A percentile compares a stretch with the other conserved stretches of the same genome.
These are phyloP conservation scores for Yamadazyma paraphyllophila DNA, from an alignment of 805 yeast species.

Conservation along the genomic window DNA sequence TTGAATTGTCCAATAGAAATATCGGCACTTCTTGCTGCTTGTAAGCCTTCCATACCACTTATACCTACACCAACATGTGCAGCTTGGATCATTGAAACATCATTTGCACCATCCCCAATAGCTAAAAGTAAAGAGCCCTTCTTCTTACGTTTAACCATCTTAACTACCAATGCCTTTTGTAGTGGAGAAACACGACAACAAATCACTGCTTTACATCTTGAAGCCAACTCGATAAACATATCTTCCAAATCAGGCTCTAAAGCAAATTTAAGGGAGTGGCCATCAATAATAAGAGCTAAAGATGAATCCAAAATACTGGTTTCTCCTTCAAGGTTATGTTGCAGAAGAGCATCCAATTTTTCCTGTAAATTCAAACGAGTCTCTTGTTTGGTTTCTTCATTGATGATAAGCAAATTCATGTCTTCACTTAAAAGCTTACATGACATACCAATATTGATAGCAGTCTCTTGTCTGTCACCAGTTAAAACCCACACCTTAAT, in stretches of 20 bases:
- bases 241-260: slow-evolving; percentile 79
- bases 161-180: slow-evolving; percentile 94
- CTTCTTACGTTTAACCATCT: slow-evolving; percentile 80
- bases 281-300: slow-evolving; percentile 90
- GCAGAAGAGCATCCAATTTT: slow-evolving; percentile 70
- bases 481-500: slow-evolving; percentile 97
- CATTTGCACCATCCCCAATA: slow-evolving; percentile 99
- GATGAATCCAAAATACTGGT: slow-evolving; percentile 61
- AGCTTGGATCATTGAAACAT: slow-evolving; percentile 98
- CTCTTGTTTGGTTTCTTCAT: slow-evolving; percentile 80
- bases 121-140: slow-evolving; percentile 77
- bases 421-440: slow-evolving; percentile 92
- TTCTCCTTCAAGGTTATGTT: slow-evolving; percentile 61
- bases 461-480: slow-evolving; percentile 98
- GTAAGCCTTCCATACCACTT: slow-evolving; percentile 99
- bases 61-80: slow-evolving; percentile 99
- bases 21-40: slow-evolving; percentile 98
- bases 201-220: slow-evolving; percentile 89
- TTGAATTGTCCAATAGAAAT: slow-evolving; percentile 95
- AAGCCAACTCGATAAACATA: slow-evolving; percentile 72
- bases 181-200: slow-evolving; percentile 98
- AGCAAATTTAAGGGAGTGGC: slow-evolving; percentile 85
- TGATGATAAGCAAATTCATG: slow-evolving; percentile 87
- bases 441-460: slow-evolving; percentile 97
- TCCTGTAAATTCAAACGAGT: slow-evolving; percentile 69